These are phyloP conservation scores for Bauhinia variegata DNA, from an alignment of 306 rosid species.

Conservation along the genomic window DNA sequence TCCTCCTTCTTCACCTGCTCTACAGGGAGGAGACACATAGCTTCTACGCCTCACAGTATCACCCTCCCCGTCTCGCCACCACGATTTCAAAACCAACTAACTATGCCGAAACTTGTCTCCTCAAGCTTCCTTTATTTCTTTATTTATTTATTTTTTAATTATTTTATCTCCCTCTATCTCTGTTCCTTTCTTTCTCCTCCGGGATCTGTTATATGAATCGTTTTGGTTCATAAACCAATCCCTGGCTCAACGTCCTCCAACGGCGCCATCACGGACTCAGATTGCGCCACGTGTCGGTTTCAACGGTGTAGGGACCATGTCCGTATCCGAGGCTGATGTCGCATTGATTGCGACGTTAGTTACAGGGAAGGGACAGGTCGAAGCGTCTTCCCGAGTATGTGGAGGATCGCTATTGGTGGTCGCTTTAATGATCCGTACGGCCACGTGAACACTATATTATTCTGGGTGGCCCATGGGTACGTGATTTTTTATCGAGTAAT, in stretches of 20 bases:
- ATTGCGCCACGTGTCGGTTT: constrained; percentile 38
- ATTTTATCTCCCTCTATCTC: too few relatives aligned
- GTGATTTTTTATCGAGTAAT: not conserved
- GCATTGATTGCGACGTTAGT: not conserved
- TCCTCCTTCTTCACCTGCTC: constrained; percentile 25
- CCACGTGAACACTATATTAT: constrained; percentile 45
- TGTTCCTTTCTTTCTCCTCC: too few relatives aligned
- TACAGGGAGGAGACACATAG: constrained; percentile 7
- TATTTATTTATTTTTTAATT: too few relatives aligned
- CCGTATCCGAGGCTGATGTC: constrained; percentile 13
- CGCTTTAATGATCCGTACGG: not conserved
- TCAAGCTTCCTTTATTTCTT: too few relatives aligned
- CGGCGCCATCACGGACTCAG: constrained; percentile 16
- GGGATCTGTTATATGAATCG: not conserved
- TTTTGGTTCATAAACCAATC: not conserved
- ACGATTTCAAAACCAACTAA: not conserved
- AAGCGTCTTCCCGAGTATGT: constrained; percentile 4
- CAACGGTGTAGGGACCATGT: too few relatives aligned
- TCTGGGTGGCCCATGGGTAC: not conserved
- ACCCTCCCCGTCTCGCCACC: constrained; percentile 30
- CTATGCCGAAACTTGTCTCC: too few relatives aligned
- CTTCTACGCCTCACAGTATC: not conserved
- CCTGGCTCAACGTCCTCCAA: constrained; percentile 23
- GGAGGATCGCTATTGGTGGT: constrained; percentile 29
- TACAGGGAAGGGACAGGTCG: too few relatives aligned